These are phyloP conservation scores for Corylus americana DNA, from an alignment of 306 rosid species.

Conservation along the genomic window DNA sequence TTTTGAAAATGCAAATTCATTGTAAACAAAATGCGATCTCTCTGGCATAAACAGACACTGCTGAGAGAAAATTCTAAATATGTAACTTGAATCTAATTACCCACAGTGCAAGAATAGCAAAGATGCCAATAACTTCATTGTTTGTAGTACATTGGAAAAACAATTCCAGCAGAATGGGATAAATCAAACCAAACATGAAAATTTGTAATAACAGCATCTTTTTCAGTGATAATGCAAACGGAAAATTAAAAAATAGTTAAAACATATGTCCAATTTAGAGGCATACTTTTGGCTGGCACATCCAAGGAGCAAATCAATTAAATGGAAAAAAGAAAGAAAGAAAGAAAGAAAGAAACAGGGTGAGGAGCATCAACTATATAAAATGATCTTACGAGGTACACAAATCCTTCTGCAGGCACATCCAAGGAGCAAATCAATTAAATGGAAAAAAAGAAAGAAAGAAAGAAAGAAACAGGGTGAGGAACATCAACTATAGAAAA, in stretches of 20 bases:
- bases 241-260: neutral
- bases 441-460: neutral
- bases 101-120: neutral
- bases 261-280: neutral
- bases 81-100: neutral
- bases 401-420: conserved; percentile 66
- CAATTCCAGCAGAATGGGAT: neutral
- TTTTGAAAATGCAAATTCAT: neutral
- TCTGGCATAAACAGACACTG: neutral
- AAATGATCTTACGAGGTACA: conserved; percentile 67
- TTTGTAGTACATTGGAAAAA: conserved; percentile 7
- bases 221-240: conserved; percentile 1
- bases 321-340: neutral
- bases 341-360: conserved; percentile 5
- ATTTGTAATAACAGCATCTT: neutral
- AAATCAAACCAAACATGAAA: conserved; percentile 2
- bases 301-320: neutral
- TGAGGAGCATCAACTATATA: neutral
- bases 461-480: conserved; percentile 6
- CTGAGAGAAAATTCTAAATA: neutral
- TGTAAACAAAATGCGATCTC: neutral
- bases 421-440: neutral
- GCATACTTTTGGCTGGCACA: neutral
- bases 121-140: conserved; percentile 16
- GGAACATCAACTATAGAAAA: conserved; percentile 6